Base-by-base conservation (phyloP, 2,329 filamentous ascomycete genomes). In the Diaporthe amygdali region DNA sequence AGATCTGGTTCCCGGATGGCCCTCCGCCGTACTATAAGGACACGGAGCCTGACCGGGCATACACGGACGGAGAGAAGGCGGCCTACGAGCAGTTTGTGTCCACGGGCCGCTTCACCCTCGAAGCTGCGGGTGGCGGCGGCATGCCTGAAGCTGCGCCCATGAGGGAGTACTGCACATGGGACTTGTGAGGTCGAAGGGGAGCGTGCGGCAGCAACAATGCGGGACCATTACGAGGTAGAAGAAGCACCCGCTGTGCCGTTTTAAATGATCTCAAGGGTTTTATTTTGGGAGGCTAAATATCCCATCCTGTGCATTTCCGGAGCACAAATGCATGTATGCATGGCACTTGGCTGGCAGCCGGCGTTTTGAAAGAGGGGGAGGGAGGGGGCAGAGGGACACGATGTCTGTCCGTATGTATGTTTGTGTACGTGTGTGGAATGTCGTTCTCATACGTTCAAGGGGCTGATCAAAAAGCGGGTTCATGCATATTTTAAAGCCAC, bases 101-200 rank as follows among this genome's bases (percentile, higher is more conserved):
- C 74, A 89, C 88, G 25, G 94, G 94, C 0, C 81, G 79, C 39
- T 97, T 97, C 79, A 86, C 88, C 51, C 90, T 90, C 44, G 71
- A 69, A 32, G 56, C 55, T 52, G 25, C 49, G 3, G 71, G 71
- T 17, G 69, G 71, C 5, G 92, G 91, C 0, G 76, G 91, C 8
- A 92, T 97, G 83, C 95, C 95, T 0, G 87, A 92, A 75, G 83
- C 94, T 55, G 94, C 95, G 25, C 95, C 95, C 0, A 91, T 91
- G 81, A 86, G 90, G 73, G 94, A 96, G 77, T 96, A 91, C 85
- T 91, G 90, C 74, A 81, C 84, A 34, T 96, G 92, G 88, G 90
- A 94, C 78, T 91, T 96, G 76, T 95, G 80, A 83, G 63, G 10
- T 6, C 34, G 27, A n/a, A 27, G 56, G 4, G 3, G 6, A 15